These are phyloP conservation scores for Agaricus subrufescens DNA, from an alignment of 768 basidiomycete genomes.

Conservation along the genomic window DNA sequence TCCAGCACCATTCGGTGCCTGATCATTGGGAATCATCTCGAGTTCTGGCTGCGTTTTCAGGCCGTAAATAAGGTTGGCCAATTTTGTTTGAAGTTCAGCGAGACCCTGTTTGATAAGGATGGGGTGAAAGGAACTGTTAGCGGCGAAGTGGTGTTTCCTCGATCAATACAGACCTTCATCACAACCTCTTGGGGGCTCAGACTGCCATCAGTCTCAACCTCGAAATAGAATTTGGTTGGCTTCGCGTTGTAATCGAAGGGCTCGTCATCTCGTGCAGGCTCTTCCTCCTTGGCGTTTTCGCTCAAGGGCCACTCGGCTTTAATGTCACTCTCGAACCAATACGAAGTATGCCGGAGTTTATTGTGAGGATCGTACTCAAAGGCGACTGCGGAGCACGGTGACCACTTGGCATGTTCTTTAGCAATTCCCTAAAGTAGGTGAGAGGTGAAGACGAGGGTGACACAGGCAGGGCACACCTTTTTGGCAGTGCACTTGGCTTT, in stretches of 20 bases:
- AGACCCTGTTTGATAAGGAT: conserved; percentile 48
- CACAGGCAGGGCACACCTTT: conserved; percentile 56
- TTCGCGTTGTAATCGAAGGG: conserved; percentile 86
- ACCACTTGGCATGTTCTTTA: conserved; percentile 99
- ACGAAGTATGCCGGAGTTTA: conserved; percentile 89
- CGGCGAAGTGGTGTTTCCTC: conserved; percentile 2
- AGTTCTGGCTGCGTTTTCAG: conserved; percentile 61
- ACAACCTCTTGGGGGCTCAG: conserved; percentile 85
- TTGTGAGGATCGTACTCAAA: conserved; percentile 99
- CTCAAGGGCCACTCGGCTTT: conserved; percentile 89
- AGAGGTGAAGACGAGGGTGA: not conserved
- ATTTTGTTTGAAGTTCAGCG: conserved; percentile 72
- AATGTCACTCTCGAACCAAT: conserved; percentile 88
- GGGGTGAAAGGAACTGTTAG: not conserved
- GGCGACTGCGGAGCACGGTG: conserved; percentile 88
- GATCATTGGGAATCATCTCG: conserved; percentile 42
- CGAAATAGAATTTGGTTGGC: conserved; percentile 88
- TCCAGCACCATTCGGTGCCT: conserved; percentile 26
- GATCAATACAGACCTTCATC: conserved; percentile 53
- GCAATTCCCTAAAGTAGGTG: conserved; percentile 72
- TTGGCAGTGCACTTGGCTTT: conserved; percentile 84
- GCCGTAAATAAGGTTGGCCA: conserved; percentile 74
- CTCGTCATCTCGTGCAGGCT: conserved; percentile 73
- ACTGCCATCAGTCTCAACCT: conserved; percentile 93
- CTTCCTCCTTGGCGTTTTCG: conserved; percentile 82